Evolutionary conservation across 768 basidiomycete species (phyloP).

Genomic region (Piloderma croceum): DNA sequence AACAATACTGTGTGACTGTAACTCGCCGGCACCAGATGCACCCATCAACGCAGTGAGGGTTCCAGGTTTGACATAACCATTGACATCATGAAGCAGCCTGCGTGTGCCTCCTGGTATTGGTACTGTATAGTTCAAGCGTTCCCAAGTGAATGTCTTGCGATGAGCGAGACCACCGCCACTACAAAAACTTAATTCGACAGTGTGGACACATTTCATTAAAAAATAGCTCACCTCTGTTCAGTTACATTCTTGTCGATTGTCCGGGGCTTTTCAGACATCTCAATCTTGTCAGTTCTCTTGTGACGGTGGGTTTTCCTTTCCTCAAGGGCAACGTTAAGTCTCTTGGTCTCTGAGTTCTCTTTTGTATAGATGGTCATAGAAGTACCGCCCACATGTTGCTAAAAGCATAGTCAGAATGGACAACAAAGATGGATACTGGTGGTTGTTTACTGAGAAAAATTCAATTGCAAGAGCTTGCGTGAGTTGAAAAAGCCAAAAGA

Average conservation of each 20-base stretch:
- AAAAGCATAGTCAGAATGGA: conserved; percentile 10
- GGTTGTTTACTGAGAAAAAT: conserved; percentile 55
- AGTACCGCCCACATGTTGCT: conserved; percentile 47
- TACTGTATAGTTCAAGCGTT: conserved; percentile 69
- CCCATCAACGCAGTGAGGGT: conserved; percentile 90
- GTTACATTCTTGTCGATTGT: conserved; percentile 21
- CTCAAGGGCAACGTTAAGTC: conserved; percentile 46
- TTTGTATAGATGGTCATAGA: conserved; percentile 56
- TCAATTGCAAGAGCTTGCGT: conserved; percentile 66
- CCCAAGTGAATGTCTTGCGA: conserved; percentile 75
- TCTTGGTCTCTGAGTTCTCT: conserved; percentile 49
- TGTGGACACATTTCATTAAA: conserved; percentile 1
- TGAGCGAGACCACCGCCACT: conserved; percentile 13
- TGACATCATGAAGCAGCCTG: conserved; percentile 67
- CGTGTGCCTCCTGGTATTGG: conserved; percentile 57
- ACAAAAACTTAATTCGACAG: conserved; percentile 1
- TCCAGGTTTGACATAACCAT: conserved; percentile 80
- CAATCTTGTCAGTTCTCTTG: too few relatives aligned
- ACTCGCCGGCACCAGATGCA: conserved; percentile 66
- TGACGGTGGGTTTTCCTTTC: too few relatives aligned
- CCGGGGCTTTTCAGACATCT: conserved; percentile 28
- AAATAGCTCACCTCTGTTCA: too few relatives aligned
- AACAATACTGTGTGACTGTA: conserved; percentile 6
- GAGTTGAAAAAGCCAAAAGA: conserved; percentile 64
- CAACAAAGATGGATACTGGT: too few relatives aligned